Conservation (phyloP, 2,329 filamentous ascomycete genomes). For the Fusarium pilosicola region DNA sequence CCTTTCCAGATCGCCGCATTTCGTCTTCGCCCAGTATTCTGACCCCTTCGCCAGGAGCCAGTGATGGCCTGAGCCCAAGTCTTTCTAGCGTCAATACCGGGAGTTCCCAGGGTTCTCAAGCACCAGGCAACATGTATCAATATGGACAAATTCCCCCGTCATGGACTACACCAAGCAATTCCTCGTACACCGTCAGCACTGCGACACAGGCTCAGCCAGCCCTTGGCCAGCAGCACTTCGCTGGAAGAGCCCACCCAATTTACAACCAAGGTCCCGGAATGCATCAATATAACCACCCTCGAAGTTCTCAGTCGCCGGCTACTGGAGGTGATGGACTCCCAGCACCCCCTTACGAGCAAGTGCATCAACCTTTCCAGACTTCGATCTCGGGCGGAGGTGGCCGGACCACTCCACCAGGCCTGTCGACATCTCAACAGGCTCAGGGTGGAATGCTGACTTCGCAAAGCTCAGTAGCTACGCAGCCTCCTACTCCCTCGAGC, state of each 20-base stretch:
- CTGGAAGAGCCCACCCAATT: constrained; percentile 43
- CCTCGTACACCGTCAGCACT: constrained; percentile 65
- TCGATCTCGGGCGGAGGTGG: constrained; percentile 61
- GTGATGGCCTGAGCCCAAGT: constrained; percentile 70
- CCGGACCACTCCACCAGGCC: constrained; percentile 46
- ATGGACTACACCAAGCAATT: constrained; percentile 66
- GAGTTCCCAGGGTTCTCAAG: constrained; percentile 67
- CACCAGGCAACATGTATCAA: constrained; percentile 58
- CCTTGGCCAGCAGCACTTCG: constrained; percentile 44
- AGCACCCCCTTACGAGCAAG: constrained; percentile 73
- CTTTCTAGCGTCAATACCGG: constrained; percentile 70
- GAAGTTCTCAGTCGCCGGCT: constrained; percentile 58
- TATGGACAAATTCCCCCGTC: constrained; percentile 65
- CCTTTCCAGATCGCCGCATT: constrained; percentile 42
- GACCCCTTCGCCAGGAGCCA: constrained; percentile 58
- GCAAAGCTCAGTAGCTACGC: constrained; percentile 49
- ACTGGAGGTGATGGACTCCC: constrained; percentile 70
- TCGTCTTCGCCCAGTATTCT: constrained; percentile 48
- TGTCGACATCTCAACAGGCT: constrained; percentile 45
- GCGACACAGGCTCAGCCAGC: constrained; percentile 45
- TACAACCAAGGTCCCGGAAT: constrained; percentile 65
- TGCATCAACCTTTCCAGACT: constrained; percentile 72
- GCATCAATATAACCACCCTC: constrained; percentile 46
- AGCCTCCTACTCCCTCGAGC: constrained; percentile 60
- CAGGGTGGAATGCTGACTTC: constrained; percentile 43